Evolutionary conservation across 2,329 filamentous ascomycete species (phyloP), one percentile per base, ranked within the genome.

Genomic region (Monosporascus sp.): DNA sequence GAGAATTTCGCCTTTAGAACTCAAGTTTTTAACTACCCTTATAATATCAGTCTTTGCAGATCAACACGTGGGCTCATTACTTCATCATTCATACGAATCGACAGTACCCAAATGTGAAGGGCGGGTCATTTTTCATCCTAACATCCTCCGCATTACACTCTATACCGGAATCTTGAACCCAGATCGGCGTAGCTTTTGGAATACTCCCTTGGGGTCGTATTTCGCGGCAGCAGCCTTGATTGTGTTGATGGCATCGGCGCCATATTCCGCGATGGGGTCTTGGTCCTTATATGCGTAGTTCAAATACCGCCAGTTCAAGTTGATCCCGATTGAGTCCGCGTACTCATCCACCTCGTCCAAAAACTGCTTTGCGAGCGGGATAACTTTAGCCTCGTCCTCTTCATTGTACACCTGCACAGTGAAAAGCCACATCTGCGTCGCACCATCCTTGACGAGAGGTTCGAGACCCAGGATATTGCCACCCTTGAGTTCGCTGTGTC

Each of bases 261-360:
- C 72, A 52, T 72, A 74, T 5, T 63, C 53, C n/a, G 52, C 43
- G 24, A 73, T 59, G 2, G 70, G 65, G 37, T 68, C 58, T 58
- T 74, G 70, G 41, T 49, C 63, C 5, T 57, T 53, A 37, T 69
- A 64, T 3, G 72, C 72, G 46, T 78, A 77, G 58, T 77, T 76
- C 37, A 76, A 62, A 56, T 74, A 78, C 40, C 14, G 24, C 53
- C 53, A 55, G 47, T 55, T 40, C 14, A 44, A 19, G 44, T 49
- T 52, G 26, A 49, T 27, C 16, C 37, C 51, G 24, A 52, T 46
- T 7, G 17, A 38, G 19, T 24, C 48, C 20, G 54, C 54, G 50
- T 54, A 56, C 5, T 52, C 51, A 14, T 59, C 50, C 35, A 57
- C 49, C 6, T 51, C 49, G 44, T 52, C 48, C 19, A 54, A 20